Conservation (phyloP, 2,329 filamentous ascomycete genomes). For the Aspergillus brunneoviolaceus region DNA sequence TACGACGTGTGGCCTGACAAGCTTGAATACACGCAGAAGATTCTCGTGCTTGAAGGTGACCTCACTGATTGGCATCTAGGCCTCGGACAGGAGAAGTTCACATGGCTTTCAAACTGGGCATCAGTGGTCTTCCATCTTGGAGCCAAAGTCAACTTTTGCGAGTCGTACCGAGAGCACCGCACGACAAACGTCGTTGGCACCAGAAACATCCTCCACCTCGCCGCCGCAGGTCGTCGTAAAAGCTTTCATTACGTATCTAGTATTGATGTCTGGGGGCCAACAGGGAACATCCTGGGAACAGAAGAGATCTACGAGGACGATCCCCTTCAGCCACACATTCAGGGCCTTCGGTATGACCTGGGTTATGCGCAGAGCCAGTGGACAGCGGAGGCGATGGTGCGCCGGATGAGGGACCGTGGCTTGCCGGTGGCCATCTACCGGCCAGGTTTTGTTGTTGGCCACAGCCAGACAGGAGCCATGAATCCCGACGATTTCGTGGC, state of each 20-base stretch:
- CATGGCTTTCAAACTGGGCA: slow-evolving; percentile 10
- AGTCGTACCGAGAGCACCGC: slow-evolving; percentile 11
- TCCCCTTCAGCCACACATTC: slow-evolving; percentile 9
- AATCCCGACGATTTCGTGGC: slow-evolving; percentile 82
- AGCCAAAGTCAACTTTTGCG: slow-evolving; percentile 13
- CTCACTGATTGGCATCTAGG: slow-evolving; percentile 4
- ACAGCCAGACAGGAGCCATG: slow-evolving; percentile 57
- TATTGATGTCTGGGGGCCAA: slow-evolving; percentile 11
- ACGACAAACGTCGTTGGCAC: slow-evolving; percentile 9
- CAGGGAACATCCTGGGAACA: slow-evolving; percentile 12
- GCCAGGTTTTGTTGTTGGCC: slow-evolving; percentile 75
- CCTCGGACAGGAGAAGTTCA: slow-evolving; percentile 2
- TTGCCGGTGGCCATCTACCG: slow-evolving; percentile 69
- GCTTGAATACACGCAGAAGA: neutral
- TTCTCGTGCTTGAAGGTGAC: neutral
- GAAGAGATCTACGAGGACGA: slow-evolving; percentile 8
- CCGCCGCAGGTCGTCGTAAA: slow-evolving; percentile 5
- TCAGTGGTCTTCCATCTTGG: slow-evolving; percentile 10
- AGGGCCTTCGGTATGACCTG: slow-evolving; percentile 54
- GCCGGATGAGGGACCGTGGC: slow-evolving; percentile 70
- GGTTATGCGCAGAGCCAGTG: slow-evolving; percentile 12
- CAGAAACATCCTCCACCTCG: slow-evolving; percentile 1
- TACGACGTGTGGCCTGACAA: slow-evolving; percentile 6
- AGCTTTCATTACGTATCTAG: slow-evolving; percentile 12
- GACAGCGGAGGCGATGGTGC: slow-evolving; percentile 57